Evolutionary conservation across 306 rosid genomes (phyloP), one percentile per base, ranked within the genome.

Genomic region (Sechiopsis laciniata): DNA sequence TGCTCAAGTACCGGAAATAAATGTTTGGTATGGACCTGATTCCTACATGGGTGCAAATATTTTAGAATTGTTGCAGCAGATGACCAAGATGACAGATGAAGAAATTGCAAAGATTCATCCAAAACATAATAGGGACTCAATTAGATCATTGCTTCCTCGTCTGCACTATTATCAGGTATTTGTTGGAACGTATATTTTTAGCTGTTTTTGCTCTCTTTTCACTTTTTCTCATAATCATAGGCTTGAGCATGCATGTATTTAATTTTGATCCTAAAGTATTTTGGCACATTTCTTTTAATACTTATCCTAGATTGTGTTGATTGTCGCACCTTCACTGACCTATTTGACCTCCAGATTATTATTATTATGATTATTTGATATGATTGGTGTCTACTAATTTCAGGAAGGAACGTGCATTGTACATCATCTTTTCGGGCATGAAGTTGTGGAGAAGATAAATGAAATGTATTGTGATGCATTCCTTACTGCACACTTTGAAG

Each of bases 1-100:
- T 82, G 87, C 89, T 82, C 99, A 94, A 86, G 89, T 94, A 74
- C 96, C 90, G 16, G 91, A 84, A 75, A 81, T 91, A 79, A 86
- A 75, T 51, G n/a, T 94, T 78, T 91, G 85, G 85, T 89, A 94
- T 35, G 99, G 99, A 42, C 99, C 99, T 9, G 99, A 94, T 88
- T 84, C 99, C 51, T 94, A 94, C 88, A 94, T 94, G 99, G 99
- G 99, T 79, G 99, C 99, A 82, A 94, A 94, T 80, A 88, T 94
- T 74, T 78, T 59, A 66, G 99, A 91, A 59, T 67, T 89, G 79
- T 84, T 94, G 76, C 88, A 53, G 77, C 96, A 94, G 81, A 94
- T 94, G 96, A 74, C 86, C 22, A 82, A 84, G 80, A 89, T 91
- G 99, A 84, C 92, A 5, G 85, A 94, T 70, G 97, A 89, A 74